Percentiles rank a stretch among this genome's conserved stretches.
phyloP scores from a whole-genome alignment of 345 rosid genomes.

The Acer negundo region DNA sequence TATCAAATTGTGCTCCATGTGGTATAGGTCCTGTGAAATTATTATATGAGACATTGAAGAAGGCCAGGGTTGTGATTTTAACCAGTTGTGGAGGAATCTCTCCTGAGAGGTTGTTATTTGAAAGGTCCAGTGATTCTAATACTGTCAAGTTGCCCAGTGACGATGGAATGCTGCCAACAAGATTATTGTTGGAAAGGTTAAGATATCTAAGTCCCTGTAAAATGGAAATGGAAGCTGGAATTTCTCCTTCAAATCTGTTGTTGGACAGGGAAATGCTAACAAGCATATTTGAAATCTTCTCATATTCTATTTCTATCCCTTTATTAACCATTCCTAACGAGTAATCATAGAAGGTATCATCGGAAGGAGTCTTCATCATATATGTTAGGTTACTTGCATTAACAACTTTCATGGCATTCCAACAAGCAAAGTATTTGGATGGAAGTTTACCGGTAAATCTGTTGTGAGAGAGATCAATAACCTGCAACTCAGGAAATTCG shows the following conservation, averaged over 20 bases:
- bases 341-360: not conserved
- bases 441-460: conserved; percentile 21
- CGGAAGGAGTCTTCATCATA: not conserved
- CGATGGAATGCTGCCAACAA: not conserved
- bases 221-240: not conserved
- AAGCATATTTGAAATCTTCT: not conserved
- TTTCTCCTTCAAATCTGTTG: conserved; percentile 15
- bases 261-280: not conserved
- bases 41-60: not conserved
- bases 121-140: conserved; percentile 18
- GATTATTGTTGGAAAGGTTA: not conserved
- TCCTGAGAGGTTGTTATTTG: conserved; percentile 7
- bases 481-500: conserved; percentile 3
- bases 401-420: conserved; percentile 29
- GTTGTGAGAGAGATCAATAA: conserved; percentile 26
- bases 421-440: conserved; percentile 5
- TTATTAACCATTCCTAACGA: not conserved
- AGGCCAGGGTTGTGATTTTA: not conserved
- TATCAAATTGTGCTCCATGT: not conserved
- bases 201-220: not conserved
- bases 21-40: not conserved
- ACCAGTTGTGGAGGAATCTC: conserved; percentile 13
- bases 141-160: not conserved
- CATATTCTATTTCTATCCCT: not conserved
- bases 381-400: not conserved